phyloP scores from a whole-genome alignment of 805 yeast genomes.

The Isabelozyma rhagii region DNA sequence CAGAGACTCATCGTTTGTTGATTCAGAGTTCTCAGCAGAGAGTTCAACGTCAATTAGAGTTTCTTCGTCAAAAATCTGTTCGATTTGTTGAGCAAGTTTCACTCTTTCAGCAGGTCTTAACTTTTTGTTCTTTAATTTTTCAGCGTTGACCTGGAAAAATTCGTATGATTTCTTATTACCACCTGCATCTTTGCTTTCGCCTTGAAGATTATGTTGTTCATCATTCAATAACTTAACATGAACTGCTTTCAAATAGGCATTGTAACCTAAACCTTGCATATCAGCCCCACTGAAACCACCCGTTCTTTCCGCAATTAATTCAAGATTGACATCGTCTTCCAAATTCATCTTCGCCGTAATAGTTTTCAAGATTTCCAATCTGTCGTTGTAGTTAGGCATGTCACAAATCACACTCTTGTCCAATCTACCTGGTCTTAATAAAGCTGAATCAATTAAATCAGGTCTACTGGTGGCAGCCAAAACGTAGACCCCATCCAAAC shows the following conservation, averaged over 20 bases:
- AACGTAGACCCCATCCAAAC: constrained; percentile 93
- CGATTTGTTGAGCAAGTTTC: constrained; percentile 40
- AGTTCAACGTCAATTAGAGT: constrained; percentile 2
- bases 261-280: constrained; percentile 86
- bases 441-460: constrained; percentile 90
- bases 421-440: constrained; percentile 91
- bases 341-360: constrained; percentile 62
- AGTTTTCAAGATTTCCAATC: constrained; percentile 67
- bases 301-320: constrained; percentile 53
- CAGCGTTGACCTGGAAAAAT: constrained; percentile 41
- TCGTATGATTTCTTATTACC: constrained; percentile 21
- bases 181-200: constrained; percentile 9
- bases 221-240: constrained; percentile 60
- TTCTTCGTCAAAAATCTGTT: constrained; percentile 27
- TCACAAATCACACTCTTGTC: constrained; percentile 91
- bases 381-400: constrained; percentile 69
- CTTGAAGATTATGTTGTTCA: constrained; percentile 21
- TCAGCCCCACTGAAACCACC: constrained; percentile 93
- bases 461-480: constrained; percentile 96
- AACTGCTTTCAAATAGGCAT: constrained; percentile 85
- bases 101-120: constrained; percentile 39
- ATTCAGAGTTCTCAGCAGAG: constrained; percentile 9
- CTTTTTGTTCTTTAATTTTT: constrained; percentile 21
- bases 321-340: constrained; percentile 46
- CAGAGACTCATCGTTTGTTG: constrained; percentile 7